A percentile compares a stretch with the other conserved stretches of the same genome.
phyloP scores from a whole-genome alignment of 2,329 filamentous ascomycete genomes.

The Paramyrothecium sp. region DNA sequence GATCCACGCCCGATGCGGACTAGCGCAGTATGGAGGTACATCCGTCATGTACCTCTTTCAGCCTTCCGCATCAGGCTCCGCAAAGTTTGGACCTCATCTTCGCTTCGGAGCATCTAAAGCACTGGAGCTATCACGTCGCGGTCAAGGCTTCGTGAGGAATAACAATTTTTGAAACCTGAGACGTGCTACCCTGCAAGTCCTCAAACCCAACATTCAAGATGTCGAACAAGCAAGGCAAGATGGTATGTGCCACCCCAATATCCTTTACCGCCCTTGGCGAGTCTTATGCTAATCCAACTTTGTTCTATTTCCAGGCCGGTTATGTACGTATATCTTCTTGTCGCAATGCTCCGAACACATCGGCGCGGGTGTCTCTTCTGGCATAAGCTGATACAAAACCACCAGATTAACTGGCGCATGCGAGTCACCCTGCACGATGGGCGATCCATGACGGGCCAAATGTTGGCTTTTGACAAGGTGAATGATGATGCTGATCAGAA shows the following conservation, averaged over 20 bases:
- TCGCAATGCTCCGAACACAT: conserved; percentile 8
- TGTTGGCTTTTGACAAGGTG: conserved; percentile 98
- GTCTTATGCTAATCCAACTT: conserved; percentile 60
- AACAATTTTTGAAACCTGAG: conserved; percentile 43
- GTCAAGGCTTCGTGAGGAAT: conserved; percentile 35
- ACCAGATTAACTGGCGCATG: conserved; percentile 99
- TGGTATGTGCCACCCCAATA: conserved; percentile 67
- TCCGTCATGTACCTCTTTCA: conserved; percentile 29
- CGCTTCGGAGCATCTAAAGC: conserved; percentile 39
- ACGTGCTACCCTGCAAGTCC: conserved; percentile 26
- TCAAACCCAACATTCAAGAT: conserved; percentile 26
- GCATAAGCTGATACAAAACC: neutral
- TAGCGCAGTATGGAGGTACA: conserved; percentile 26
- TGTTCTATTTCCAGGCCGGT: conserved; percentile 57
- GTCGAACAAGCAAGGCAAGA: conserved; percentile 92
- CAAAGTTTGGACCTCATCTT: conserved; percentile 43
- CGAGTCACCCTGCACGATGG: conserved; percentile 93
- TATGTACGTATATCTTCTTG: conserved; percentile 57
- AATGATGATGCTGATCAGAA: conserved; percentile 2
- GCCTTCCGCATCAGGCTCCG: conserved; percentile 42
- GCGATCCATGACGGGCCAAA: conserved; percentile 94
- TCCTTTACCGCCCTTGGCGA: conserved; percentile 38
- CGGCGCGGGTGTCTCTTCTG: neutral
- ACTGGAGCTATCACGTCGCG: conserved; percentile 35
- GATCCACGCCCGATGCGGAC: conserved; percentile 6